These are phyloP conservation scores for Oryza glumipatula DNA, from an alignment of 176 grass and related monocot species.

Conservation along the genomic window DNA sequence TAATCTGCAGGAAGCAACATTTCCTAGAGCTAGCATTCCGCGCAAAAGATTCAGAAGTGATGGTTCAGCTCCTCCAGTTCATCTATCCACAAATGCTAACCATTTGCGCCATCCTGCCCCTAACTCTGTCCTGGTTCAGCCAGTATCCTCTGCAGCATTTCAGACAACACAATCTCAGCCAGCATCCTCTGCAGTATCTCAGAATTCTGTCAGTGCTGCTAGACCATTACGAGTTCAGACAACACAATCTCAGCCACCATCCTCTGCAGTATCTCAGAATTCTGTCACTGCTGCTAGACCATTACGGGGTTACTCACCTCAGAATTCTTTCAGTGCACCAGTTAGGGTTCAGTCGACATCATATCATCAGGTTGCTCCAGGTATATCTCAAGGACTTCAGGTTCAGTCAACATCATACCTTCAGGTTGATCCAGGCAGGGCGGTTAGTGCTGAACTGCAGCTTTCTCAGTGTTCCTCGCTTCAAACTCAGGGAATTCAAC, in stretches of 20 bases:
- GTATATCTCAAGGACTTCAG: slow-evolving; percentile 25
- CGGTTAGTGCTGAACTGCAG: slow-evolving; percentile 17
- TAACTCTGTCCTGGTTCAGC: not conserved
- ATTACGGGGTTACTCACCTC: slow-evolving; percentile 31
- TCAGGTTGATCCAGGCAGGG: not conserved
- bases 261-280: slow-evolving; percentile 1
- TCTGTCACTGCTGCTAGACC: not conserved
- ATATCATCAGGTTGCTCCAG: slow-evolving; percentile 17
- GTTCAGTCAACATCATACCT: slow-evolving; percentile 22
- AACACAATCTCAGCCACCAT: slow-evolving; percentile 20
- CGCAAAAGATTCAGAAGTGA: not conserved
- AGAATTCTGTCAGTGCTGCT: not conserved
- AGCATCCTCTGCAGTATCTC: slow-evolving; percentile 14
- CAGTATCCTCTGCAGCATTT: slow-evolving; percentile 13
- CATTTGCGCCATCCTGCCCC: slow-evolving; percentile 5
- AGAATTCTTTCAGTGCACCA: slow-evolving; percentile 6
- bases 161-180: slow-evolving; percentile 1
- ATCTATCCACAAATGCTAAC: slow-evolving; percentile 27
- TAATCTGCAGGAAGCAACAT: not conserved
- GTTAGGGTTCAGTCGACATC: slow-evolving; percentile 20
- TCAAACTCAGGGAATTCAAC: not conserved
- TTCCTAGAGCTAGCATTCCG: not conserved
- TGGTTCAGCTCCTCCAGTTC: not conserved
- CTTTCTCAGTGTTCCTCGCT: not conserved
- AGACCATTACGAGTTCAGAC: slow-evolving; percentile 12